Evolutionary conservation across 306 rosid species (phyloP).

Genomic region (Abrus pulchellus): DNA sequence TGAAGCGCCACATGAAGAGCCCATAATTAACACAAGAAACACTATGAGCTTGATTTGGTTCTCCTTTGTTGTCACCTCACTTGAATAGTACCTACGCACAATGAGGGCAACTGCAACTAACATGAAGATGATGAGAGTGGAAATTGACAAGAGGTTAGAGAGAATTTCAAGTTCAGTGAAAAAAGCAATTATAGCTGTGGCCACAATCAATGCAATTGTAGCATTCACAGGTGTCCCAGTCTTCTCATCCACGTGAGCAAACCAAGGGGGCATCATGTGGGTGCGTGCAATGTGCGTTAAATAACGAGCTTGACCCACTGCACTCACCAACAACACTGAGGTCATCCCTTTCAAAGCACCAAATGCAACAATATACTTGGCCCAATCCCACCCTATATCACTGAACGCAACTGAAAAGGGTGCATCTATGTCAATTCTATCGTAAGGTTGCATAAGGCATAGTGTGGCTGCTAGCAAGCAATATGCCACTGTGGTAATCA

Average conservation of each 20-base stretch:
- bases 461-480: constrained; percentile 70
- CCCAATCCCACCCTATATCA: constrained; percentile 73
- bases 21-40: constrained; percentile 52
- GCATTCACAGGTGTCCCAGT: constrained; percentile 80
- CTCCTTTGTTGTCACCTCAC: constrained; percentile 52
- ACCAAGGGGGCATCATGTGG: constrained; percentile 82
- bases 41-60: constrained; percentile 55
- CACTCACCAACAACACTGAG: constrained; percentile 62
- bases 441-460: constrained; percentile 65
- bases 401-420: constrained; percentile 68
- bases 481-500: constrained; percentile 48
- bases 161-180: constrained; percentile 7
- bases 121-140: constrained; percentile 57
- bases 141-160: constrained; percentile 14
- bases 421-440: constrained; percentile 42
- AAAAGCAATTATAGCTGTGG: constrained; percentile 44
- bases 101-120: constrained; percentile 70
- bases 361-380: constrained; percentile 70
- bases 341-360: constrained; percentile 88
- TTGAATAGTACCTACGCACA: constrained; percentile 67
- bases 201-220: constrained; percentile 57
- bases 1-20: constrained; percentile 55
- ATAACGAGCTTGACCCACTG: constrained; percentile 79
- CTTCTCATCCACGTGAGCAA: constrained; percentile 61
- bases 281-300: constrained; percentile 79